A percentile compares a stretch with the other conserved stretches of the same genome.
These are phyloP conservation scores for Mycothermus thermophilus DNA, from an alignment of 495 filamentous ascomycete genomes.

Conservation along the genomic window DNA sequence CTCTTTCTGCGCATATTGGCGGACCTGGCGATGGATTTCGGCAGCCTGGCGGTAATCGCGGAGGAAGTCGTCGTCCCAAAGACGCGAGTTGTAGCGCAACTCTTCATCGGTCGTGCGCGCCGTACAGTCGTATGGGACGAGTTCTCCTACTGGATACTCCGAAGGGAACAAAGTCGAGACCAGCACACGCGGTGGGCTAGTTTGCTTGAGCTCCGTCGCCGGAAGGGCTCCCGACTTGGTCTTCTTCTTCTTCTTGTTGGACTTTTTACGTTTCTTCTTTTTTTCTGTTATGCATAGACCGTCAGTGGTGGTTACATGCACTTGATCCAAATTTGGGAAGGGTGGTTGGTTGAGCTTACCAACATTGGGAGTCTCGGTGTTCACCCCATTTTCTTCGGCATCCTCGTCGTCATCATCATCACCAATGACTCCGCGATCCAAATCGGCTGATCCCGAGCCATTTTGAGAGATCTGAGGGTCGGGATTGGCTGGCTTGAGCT, in stretches of 20 bases:
- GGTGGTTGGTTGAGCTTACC: no score
- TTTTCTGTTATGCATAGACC: slow-evolving; percentile 24
- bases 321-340: no score
- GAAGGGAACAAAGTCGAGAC: slow-evolving; percentile 63
- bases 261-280: slow-evolving; percentile 70
- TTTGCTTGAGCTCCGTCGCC: no score
- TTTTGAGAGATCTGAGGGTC: no score
- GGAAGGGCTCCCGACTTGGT: slow-evolving; percentile 35
- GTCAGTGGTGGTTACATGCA: slow-evolving; percentile 18
- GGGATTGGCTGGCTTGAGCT: no score
- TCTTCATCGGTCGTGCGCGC: slow-evolving; percentile 77
- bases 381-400: not conserved
- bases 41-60: slow-evolving; percentile 77
- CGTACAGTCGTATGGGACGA: slow-evolving; percentile 65
- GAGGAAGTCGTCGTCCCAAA: slow-evolving; percentile 63
- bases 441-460: no score
- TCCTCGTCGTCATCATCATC: slow-evolving; percentile 19
- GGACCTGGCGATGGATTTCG: slow-evolving; percentile 78
- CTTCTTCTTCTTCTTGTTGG: slow-evolving; percentile 62
- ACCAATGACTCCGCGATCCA: no score
- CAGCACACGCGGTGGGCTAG: slow-evolving; percentile 61
- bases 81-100: slow-evolving; percentile 64
- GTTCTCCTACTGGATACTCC: slow-evolving; percentile 64
- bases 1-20: slow-evolving; percentile 67
- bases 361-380: no score